Evolutionary conservation across 169 alveolate genomes (phyloP).

Genomic region (Eimeria maxima): DNA sequence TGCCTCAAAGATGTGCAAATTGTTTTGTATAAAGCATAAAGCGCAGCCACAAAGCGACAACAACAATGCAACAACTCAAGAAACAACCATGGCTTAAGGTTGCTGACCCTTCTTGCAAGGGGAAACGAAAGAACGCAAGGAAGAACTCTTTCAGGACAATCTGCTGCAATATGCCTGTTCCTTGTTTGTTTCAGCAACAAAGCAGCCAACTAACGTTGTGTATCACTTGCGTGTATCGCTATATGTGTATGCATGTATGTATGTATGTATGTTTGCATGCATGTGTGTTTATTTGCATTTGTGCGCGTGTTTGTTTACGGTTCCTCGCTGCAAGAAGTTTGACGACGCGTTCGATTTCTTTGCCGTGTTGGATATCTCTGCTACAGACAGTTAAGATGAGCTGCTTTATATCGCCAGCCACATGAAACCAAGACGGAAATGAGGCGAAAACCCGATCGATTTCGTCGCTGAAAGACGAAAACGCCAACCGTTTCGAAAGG

Average conservation of each 20-base stretch:
- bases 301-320: not conserved
- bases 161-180: too few species aligned
- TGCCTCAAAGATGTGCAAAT: not conserved
- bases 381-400: not conserved
- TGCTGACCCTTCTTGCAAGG: too few species aligned
- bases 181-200: too few species aligned
- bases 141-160: too few species aligned
- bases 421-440: slow-evolving; percentile 70
- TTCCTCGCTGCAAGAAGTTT: not conserved
- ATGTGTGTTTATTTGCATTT: not conserved
- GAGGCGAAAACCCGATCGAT: slow-evolving; percentile 45
- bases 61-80: too few species aligned
- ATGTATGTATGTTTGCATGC: not conserved
- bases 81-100: too few species aligned
- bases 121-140: too few species aligned
- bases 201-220: too few species aligned
- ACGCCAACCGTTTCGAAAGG: slow-evolving; percentile 14
- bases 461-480: slow-evolving; percentile 54
- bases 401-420: slow-evolving; percentile 41
- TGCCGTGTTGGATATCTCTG: not conserved
- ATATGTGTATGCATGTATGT: too few species aligned
- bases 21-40: not conserved
- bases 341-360: slow-evolving; percentile 12
- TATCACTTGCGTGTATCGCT: too few species aligned
- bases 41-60: too few species aligned